These are phyloP conservation scores for Grosmannia huntii DNA, from an alignment of 2,329 filamentous ascomycete species.

Conservation along the genomic window DNA sequence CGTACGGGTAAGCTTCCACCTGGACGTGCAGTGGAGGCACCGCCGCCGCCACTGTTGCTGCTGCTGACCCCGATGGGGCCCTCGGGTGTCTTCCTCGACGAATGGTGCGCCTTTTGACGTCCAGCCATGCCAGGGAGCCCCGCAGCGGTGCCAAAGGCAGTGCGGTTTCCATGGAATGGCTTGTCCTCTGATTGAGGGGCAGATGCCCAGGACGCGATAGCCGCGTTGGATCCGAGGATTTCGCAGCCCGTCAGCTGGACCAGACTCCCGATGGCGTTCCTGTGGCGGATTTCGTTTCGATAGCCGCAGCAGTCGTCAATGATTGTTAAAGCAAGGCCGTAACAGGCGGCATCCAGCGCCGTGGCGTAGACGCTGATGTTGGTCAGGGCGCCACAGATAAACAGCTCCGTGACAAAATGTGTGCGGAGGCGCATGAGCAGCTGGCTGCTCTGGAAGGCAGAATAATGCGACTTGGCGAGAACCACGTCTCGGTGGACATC, in stretches of 20 bases:
- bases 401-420: conserved; percentile 81
- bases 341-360: conserved; percentile 74
- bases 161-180: neutral
- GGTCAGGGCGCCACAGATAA: conserved; percentile 73
- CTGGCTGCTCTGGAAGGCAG: conserved; percentile 65
- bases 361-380: conserved; percentile 89
- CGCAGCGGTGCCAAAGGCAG: conserved; percentile 3
- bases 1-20: conserved; percentile 12
- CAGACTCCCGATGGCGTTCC: conserved; percentile 57
- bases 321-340: conserved; percentile 78
- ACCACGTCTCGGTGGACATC: conserved; percentile 34
- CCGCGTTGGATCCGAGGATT: conserved; percentile 43
- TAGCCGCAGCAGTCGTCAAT: conserved; percentile 84
- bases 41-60: neutral
- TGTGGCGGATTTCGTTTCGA: conserved; percentile 55
- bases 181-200: neutral
- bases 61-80: conserved; percentile 2
- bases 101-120: neutral
- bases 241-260: conserved; percentile 63
- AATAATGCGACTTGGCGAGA: conserved; percentile 68
- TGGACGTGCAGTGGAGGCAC: neutral
- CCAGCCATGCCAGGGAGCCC: neutral
- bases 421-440: conserved; percentile 68
- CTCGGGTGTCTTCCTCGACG: neutral
- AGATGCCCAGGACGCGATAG: conserved; percentile 27